Percentiles rank a stretch among this genome's conserved stretches.
These are phyloP conservation scores for Paraglomus occultum DNA, from an alignment of 192 early-diverging fungal genomes.

Conservation along the genomic window DNA sequence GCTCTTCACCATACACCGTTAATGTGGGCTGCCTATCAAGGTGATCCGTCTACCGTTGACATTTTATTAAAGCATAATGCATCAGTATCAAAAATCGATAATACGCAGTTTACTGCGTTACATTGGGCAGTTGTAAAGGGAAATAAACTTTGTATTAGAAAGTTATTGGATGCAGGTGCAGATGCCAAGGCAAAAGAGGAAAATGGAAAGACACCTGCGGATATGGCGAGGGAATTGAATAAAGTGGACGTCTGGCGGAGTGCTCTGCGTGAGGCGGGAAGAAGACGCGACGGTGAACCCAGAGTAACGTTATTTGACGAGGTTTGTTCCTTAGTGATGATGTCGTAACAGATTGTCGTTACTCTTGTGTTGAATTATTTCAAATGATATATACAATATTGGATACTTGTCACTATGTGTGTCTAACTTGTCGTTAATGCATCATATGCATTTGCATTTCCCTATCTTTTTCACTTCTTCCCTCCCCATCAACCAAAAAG, in stretches of 20 bases:
- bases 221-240: conserved; percentile 72
- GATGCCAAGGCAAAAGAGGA: conserved; percentile 63
- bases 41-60: conserved; percentile 67
- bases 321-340: conserved; percentile 13
- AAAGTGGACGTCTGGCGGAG: conserved; percentile 45
- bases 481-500: conserved; percentile 35
- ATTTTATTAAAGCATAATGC: conserved; percentile 73
- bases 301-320: conserved; percentile 37
- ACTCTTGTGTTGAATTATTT: not conserved
- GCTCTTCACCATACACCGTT: conserved; percentile 79
- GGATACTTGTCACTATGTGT: too few species aligned
- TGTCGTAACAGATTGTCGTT: not conserved
- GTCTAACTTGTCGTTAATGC: not conserved
- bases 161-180: conserved; percentile 74
- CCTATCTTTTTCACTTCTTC: not conserved
- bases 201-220: conserved; percentile 76
- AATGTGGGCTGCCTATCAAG: conserved; percentile 95
- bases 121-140: conserved; percentile 86
- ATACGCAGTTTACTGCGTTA: conserved; percentile 75
- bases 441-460: not conserved
- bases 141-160: conserved; percentile 52
- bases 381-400: not conserved
- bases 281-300: conserved; percentile 32
- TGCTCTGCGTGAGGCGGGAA: conserved; percentile 45
- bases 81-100: conserved; percentile 64